Base-by-base conservation (phyloP, 1,284 basidiomycete genomes). In the Melampsora abietis-canadensis region DNA sequence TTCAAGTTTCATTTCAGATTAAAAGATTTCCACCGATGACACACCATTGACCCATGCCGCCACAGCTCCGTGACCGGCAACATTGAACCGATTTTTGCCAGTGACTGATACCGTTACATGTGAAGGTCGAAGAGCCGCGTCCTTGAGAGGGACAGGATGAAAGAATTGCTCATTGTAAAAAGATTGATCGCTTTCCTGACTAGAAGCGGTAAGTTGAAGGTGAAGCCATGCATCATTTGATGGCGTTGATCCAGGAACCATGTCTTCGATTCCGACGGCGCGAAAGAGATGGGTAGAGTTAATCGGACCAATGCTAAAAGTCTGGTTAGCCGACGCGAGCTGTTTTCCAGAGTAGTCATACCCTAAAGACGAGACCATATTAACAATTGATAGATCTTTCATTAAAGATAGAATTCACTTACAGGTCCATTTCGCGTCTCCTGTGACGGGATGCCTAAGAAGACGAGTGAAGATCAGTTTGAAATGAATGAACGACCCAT, bases 141-240 rank as follows among this genome's bases (percentile, higher is more conserved):
- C 79, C 0, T 85, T 85, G 7, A 87, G 82, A 3, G 85, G 85
- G 2, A 81, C 82, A 0, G 87, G 87, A 0, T 85, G 86, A 79
- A 87, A 87, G 86, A 85, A 86, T 81, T 86, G 84, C 77, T 87
- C 87, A 73, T 85, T 86, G 0, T 83, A 85, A 27, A 81, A 81
- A 27, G 82, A 82, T 37, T 85, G 84, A 1, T 84, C 83, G 14
- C 84, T 75, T 12, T 5, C 10, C 12, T 40, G 37, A 40, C 6
- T 8, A 12, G 10, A 40, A 0, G 86, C 85, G 0, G 86, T 87
- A 46, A 86, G 57, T 77, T 86, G 86, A 75, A 88, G 79, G 64
- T 84, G 79, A 79, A 88, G 78, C 84, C 85, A 88, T 7, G 86
- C 85, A 51, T 87, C 85, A 1, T 82, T 79, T 10, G 81, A 80